Evolutionary conservation across 805 yeast genomes (phyloP).

Genomic region (Metschnikowia cerradonensis): DNA sequence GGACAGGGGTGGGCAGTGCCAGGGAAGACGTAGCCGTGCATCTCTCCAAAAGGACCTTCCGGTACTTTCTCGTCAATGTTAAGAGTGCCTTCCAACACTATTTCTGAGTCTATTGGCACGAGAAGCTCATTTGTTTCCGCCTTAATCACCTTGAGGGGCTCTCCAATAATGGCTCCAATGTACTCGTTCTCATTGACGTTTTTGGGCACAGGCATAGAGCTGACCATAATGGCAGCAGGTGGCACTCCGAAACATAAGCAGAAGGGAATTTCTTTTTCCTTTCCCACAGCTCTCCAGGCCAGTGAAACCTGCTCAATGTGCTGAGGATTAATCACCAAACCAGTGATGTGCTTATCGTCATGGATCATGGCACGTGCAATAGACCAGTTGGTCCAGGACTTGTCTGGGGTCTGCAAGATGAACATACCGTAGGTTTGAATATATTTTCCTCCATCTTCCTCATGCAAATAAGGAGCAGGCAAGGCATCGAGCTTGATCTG

Average conservation of each 20-base stretch:
- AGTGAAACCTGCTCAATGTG: constrained; percentile 23
- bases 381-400: constrained; percentile 26
- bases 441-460: constrained; percentile 23
- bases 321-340: constrained; percentile 24
- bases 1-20: constrained; percentile 24
- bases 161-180: constrained; percentile 24
- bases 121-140: constrained; percentile 20
- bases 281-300: constrained; percentile 20
- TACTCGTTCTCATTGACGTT: constrained; percentile 20
- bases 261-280: constrained; percentile 20
- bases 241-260: constrained; percentile 26
- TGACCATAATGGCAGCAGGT: constrained; percentile 24
- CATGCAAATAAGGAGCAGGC: constrained; percentile 22
- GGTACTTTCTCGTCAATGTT: constrained; percentile 11
- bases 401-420: constrained; percentile 23
- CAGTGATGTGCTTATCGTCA: constrained; percentile 21
- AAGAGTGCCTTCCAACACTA: constrained; percentile 23
- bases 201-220: constrained; percentile 36
- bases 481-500: constrained; percentile 16
- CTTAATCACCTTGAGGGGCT: constrained; percentile 21
- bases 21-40: constrained; percentile 25
- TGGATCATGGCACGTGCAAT: constrained; percentile 24
- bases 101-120: constrained; percentile 23
- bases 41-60: constrained; percentile 30
- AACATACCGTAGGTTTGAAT: constrained; percentile 27